Percentiles rank a stretch among this genome's conserved stretches.
These are phyloP conservation scores for Pelargonium citronellum DNA, from an alignment of 441 rosid genomes.

Conservation along the genomic window DNA sequence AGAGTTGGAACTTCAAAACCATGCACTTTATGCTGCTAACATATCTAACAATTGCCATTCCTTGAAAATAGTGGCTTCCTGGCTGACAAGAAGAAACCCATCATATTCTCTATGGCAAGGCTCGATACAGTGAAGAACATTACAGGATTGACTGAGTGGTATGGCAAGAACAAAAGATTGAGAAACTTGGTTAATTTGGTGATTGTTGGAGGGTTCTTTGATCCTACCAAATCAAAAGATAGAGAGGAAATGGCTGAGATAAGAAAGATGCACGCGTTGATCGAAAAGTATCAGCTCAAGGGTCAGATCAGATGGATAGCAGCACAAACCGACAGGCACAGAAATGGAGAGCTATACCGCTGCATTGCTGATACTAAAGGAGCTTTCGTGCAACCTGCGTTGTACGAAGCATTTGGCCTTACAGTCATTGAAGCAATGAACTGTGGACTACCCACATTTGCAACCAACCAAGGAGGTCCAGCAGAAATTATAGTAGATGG, in stretches of 20 bases:
- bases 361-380: slow-evolving; percentile 78
- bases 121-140: slow-evolving; percentile 84
- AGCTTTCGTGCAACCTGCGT: slow-evolving; percentile 91
- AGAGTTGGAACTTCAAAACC: slow-evolving; percentile 4
- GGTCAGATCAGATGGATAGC: slow-evolving; percentile 86
- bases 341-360: slow-evolving; percentile 88
- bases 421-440: slow-evolving; percentile 96
- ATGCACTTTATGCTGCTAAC: background rate
- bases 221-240: slow-evolving; percentile 68
- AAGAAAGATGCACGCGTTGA: slow-evolving; percentile 68
- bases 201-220: slow-evolving; percentile 69
- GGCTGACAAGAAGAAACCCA: slow-evolving; percentile 65
- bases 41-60: background rate
- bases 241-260: slow-evolving; percentile 82
- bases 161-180: slow-evolving; percentile 54
- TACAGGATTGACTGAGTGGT: slow-evolving; percentile 77
- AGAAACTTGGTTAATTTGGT: slow-evolving; percentile 82
- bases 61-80: slow-evolving; percentile 45
- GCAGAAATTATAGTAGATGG: slow-evolving; percentile 84
- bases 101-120: slow-evolving; percentile 92
- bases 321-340: slow-evolving; percentile 79
- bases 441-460: slow-evolving; percentile 85
- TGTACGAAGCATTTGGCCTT: slow-evolving; percentile 92
- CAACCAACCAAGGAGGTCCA: slow-evolving; percentile 90
- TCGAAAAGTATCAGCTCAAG: slow-evolving; percentile 52